Base-by-base conservation (phyloP, 345 rosid genomes). In the Trapa bicornis region DNA sequence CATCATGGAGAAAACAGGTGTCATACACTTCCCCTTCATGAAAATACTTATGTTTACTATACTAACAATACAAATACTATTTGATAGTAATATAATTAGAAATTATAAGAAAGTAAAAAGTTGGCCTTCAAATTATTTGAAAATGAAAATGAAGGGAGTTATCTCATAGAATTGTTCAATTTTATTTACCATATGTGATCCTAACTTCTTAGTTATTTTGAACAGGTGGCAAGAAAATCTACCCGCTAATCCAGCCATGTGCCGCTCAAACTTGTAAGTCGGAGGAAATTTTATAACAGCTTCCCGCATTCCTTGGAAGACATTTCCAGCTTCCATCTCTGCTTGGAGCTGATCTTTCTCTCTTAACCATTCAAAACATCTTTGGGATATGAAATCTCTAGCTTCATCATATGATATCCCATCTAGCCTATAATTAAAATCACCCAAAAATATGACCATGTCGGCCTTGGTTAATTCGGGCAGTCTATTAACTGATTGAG, bases 251-350 rank as follows among this genome's bases (percentile, higher is more conserved):
- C 99, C 99, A 37, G 89, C 85, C 39, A 75, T 80, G 70, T 86
- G 82, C 80, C 84, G 90, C 70, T 89, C 96, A 76, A 95, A 95
- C 77, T 95, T 95, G 80, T 91, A 95, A 45, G 99, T 95, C 39
- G 99, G 99, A 79, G 98, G 99, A 75, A 91, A 95, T 67, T 78
- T 85, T 76, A 91, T 87, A 75, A 88, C 70, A 12, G 98, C 99
- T 78, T 95, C 99, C 22, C 97, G 96, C 99, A 95, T 95, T 73
- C 98, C 98, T 81, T 91, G 98, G 74, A 95, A 95, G 80, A 91
- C 99, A 81, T 80, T 91, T 53, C 97, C 98, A 22, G 86, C 85
- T 80, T 85, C 87, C 98, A 95, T 95, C 83, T 95, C 98, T 66
- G 84, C 87, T 57, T 94, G 79, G 61, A 91, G 98, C 80, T 95